These are phyloP conservation scores for Pseudogymnoascus pannorum DNA, from an alignment of 2,329 filamentous ascomycete genomes.

Conservation along the genomic window DNA sequence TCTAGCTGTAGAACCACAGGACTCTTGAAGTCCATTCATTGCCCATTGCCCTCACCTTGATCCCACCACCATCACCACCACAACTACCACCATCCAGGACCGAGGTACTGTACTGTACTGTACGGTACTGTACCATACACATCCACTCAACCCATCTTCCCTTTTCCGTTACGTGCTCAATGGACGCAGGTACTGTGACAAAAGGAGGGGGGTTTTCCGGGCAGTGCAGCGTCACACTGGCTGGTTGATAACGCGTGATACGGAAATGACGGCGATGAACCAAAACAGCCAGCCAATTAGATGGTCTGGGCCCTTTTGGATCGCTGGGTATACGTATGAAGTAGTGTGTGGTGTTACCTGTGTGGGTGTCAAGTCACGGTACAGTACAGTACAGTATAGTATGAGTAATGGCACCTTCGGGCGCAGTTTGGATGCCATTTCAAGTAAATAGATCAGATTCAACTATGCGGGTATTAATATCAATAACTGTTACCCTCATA, in stretches of 20 bases:
- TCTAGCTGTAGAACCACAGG: no score
- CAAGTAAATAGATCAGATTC: no score
- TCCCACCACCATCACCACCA: neutral
- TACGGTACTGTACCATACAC: neutral
- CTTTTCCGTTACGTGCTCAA: neutral
- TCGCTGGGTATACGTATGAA: neutral
- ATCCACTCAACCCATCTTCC: neutral
- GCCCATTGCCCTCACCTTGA: no score
- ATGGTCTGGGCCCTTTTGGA: neutral
- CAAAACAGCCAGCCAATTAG: neutral
- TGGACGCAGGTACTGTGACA: neutral
- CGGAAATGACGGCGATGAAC: neutral
- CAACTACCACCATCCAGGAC: neutral
- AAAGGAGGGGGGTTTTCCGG: neutral
- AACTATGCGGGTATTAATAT: neutral
- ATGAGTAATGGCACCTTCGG: no score
- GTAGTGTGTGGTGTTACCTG: neutral
- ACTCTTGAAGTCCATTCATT: no score
- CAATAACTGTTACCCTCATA: neutral
- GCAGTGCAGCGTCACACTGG: neutral
- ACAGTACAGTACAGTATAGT: no score
- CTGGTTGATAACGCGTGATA: neutral
- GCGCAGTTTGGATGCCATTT: no score
- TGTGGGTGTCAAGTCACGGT: no score
- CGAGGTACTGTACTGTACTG: neutral